Conservation (phyloP, 2,329 filamentous ascomycete species). For the Chaetomiaceae sp. region DNA sequence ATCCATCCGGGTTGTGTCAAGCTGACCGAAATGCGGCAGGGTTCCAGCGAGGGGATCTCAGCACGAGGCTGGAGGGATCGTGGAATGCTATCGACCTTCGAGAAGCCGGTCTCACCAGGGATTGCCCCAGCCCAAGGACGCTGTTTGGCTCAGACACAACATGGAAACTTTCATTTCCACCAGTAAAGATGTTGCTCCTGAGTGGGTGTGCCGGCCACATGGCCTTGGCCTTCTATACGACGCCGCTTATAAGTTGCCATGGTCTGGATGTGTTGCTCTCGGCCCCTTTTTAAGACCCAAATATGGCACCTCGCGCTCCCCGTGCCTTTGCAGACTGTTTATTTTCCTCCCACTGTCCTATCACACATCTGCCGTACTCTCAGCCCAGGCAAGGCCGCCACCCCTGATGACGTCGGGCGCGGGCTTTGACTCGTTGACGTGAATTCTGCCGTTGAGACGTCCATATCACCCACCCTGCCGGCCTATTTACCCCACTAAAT, state of each 20-base stretch:
- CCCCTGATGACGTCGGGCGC: conserved; percentile 11
- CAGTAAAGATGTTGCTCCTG: background rate
- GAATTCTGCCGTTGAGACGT: conserved; percentile 11
- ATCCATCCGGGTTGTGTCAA: background rate
- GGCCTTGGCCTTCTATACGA: conserved; percentile 6
- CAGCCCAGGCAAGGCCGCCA: conserved; percentile 6
- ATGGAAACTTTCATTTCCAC: background rate
- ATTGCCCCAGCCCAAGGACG: too few relatives aligned
- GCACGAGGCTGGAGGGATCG: conserved; percentile 2
- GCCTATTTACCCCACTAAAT: conserved; percentile 18
- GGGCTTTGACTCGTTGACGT: background rate
- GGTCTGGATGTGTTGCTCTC: conserved; percentile 2
- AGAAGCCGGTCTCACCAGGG: background rate
- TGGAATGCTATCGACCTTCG: background rate
- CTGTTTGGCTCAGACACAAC: background rate
- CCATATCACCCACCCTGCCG: conserved; percentile 7
- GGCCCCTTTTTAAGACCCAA: conserved; percentile 8
- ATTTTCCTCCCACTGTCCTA: conserved; percentile 9
- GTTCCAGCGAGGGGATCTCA: background rate
- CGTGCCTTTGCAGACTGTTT: background rate
- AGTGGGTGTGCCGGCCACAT: conserved; percentile 6
- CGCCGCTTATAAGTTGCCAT: background rate
- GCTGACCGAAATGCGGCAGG: background rate
- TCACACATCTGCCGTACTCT: conserved; percentile 18
- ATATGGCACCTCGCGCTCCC: conserved; percentile 9